These are phyloP conservation scores for Rhizomucor miehei DNA, from an alignment of 371 early-diverging fungal species.

Conservation along the genomic window DNA sequence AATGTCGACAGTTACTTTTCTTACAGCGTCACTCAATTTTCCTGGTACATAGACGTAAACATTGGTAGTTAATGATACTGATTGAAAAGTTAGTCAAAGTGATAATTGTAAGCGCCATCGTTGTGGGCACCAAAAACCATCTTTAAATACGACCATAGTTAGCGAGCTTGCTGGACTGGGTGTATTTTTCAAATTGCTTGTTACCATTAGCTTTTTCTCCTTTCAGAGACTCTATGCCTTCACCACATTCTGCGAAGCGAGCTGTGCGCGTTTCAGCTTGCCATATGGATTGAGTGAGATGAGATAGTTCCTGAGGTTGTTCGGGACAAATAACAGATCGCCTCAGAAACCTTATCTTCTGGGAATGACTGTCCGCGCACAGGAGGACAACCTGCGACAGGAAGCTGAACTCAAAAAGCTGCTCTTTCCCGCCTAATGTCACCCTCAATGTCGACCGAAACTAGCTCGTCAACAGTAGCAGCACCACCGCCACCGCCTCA, in stretches of 20 bases:
- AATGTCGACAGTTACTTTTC: constrained; percentile 91
- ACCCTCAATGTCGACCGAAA: no score
- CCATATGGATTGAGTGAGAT: constrained; percentile 80
- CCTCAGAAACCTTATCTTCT: no score
- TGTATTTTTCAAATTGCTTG: not conserved
- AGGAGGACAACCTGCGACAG: not conserved
- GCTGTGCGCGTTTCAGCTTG: constrained; percentile 85
- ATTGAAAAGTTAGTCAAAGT: constrained; percentile 7
- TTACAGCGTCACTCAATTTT: constrained; percentile 71
- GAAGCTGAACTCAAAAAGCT: no score
- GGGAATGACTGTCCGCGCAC: not conserved
- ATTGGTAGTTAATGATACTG: not conserved
- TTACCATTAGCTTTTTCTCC: constrained; percentile 42
- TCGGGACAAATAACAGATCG: not conserved
- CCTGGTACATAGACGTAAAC: constrained; percentile 89
- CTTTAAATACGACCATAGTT: constrained; percentile 25
- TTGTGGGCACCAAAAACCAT: constrained; percentile 72
- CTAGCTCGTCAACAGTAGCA: no score
- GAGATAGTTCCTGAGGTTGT: constrained; percentile 70
- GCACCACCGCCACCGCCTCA: no score
- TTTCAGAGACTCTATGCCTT: constrained; percentile 48
- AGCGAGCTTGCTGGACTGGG: no score
- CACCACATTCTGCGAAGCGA: constrained; percentile 81
- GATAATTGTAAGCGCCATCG: not conserved
- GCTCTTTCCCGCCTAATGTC: no score